phyloP scores from a whole-genome alignment of 306 rosid genomes.

The Abrus precatorius region DNA sequence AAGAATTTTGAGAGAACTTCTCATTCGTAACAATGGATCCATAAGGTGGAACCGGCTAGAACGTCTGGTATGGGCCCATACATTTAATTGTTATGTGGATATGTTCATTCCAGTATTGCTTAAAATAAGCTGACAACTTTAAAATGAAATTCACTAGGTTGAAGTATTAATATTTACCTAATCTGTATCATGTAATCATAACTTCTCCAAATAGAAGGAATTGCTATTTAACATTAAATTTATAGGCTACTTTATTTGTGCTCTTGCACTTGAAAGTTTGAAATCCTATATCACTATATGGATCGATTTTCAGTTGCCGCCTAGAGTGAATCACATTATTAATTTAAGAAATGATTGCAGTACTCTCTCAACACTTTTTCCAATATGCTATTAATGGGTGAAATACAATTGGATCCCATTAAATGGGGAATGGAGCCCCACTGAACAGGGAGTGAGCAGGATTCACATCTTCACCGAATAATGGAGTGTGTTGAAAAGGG shows the following conservation, averaged over 20 bases:
- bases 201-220: constrained; percentile 23
- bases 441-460: background rate
- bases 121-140: constrained; percentile 21
- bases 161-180: constrained; percentile 7
- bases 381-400: background rate
- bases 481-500: background rate
- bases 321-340: background rate
- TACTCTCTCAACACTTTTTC: background rate
- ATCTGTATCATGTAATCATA: constrained; percentile 25
- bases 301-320: constrained; percentile 4
- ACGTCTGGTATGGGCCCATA: constrained; percentile 71
- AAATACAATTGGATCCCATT: background rate
- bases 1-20: constrained; percentile 90
- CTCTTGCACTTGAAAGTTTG: constrained; percentile 11
- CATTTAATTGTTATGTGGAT: constrained; percentile 25
- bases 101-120: constrained; percentile 31
- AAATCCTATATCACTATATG: background rate
- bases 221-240: constrained; percentile 14
- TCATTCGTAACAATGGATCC: constrained; percentile 87
- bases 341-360: background rate
- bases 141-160: constrained; percentile 2
- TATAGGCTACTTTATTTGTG: constrained; percentile 17
- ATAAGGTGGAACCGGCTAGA: constrained; percentile 96
- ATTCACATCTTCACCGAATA: background rate
- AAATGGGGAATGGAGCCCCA: background rate